Conservation (phyloP, 2,329 filamentous ascomycete genomes). For the Xylariaceae sp. region DNA sequence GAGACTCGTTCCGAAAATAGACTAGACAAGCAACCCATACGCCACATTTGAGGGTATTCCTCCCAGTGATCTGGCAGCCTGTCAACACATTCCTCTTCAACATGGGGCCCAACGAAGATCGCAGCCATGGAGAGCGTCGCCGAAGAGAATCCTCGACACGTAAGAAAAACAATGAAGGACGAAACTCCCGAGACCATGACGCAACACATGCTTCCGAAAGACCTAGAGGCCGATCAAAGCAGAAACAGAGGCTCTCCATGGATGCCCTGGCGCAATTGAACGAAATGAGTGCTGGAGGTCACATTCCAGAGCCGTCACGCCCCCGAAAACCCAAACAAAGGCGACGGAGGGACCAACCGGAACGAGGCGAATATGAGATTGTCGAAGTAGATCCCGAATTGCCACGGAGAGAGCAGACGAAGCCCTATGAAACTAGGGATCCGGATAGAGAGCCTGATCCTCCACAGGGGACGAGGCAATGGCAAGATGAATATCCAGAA, state of each 20-base stretch:
- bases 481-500: conserved; percentile 21
- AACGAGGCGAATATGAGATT: conserved; percentile 23
- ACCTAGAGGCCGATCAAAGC: conserved; percentile 28
- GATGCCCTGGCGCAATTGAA: conserved; percentile 65
- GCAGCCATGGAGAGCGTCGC: conserved; percentile 24
- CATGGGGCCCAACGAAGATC: conserved; percentile 35
- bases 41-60: conserved; percentile 1
- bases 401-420: conserved; percentile 24
- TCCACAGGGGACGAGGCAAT: conserved; percentile 23
- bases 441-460: conserved; percentile 26
- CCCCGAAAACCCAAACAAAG: conserved; percentile 40
- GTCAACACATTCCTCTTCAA: conserved; percentile 10
- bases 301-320: conserved; percentile 34
- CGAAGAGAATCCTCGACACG: conserved; percentile 28
- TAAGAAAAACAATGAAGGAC: conserved; percentile 37
- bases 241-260: conserved; percentile 38
- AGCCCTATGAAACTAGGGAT: conserved; percentile 16
- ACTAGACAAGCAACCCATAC: conserved; percentile 6
- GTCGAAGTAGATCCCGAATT: conserved; percentile 33
- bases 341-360: conserved; percentile 35
- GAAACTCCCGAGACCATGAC: conserved; percentile 33
- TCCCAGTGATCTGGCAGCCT: conserved; percentile 3
- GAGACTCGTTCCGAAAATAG: conserved; percentile 29
- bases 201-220: conserved; percentile 36
- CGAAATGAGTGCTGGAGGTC: conserved; percentile 49